Percentiles rank a stretch among this genome's conserved stretches.
These are phyloP conservation scores for Pythium diclinum DNA, from an alignment of 352 stramenopile genomes.

Conservation along the genomic window DNA sequence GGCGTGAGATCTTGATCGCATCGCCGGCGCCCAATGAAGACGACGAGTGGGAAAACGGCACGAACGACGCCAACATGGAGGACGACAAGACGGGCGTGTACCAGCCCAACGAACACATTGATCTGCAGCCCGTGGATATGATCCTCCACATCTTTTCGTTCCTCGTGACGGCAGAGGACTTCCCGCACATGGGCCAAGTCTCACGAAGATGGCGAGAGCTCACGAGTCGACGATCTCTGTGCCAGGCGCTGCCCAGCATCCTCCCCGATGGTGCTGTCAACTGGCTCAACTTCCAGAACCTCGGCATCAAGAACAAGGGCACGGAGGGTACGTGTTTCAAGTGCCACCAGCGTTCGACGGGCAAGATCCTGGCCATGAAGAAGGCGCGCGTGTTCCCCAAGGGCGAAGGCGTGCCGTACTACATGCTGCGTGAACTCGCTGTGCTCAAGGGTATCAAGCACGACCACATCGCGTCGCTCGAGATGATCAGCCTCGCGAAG, in stretches of 20 bases:
- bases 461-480: constrained; percentile 84
- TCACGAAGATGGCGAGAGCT: constrained; percentile 80
- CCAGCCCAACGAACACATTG: constrained; percentile 67
- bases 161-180: constrained; percentile 68
- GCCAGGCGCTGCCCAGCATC: constrained; percentile 60
- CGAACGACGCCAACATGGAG: constrained; percentile 39
- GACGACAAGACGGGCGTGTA: constrained; percentile 29
- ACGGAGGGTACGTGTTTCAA: constrained; percentile 88
- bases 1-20: constrained; percentile 81
- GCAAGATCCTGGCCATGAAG: constrained; percentile 88
- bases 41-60: constrained; percentile 59
- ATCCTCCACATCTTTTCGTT: constrained; percentile 88
- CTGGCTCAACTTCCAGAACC: constrained; percentile 86
- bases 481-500: constrained; percentile 84
- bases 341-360: constrained; percentile 78
- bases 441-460: constrained; percentile 87
- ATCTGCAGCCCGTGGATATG: constrained; percentile 84
- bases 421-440: constrained; percentile 89
- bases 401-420: constrained; percentile 91
- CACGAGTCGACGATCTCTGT: constrained; percentile 67
- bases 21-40: constrained; percentile 76
- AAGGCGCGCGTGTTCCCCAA: constrained; percentile 86
- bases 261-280: constrained; percentile 76
- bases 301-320: constrained; percentile 89
- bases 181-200: constrained; percentile 68